phyloP scores from a whole-genome alignment of 108 stramenopile genomes.

The Nitzschia sp. region DNA sequence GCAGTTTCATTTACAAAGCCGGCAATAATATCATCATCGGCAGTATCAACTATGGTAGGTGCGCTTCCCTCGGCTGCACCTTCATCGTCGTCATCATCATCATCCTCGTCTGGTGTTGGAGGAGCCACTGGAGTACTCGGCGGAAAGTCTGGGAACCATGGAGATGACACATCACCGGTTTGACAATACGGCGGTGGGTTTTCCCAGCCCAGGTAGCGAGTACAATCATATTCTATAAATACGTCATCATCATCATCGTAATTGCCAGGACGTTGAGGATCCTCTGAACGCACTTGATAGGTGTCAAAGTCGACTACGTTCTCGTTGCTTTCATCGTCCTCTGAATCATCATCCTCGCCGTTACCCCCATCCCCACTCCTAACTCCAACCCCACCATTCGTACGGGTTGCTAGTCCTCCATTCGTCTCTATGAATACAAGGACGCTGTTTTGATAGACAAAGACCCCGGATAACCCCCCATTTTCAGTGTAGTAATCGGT shows the following conservation, averaged over 20 bases:
- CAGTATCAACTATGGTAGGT: too few relatives aligned
- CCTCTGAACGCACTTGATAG: background rate
- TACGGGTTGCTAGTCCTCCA: too few relatives aligned
- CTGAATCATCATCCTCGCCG: background rate
- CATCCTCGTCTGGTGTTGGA: background rate
- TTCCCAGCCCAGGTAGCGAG: too few relatives aligned
- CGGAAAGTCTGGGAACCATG: background rate
- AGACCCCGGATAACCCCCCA: too few relatives aligned
- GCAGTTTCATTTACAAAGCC: too few relatives aligned
- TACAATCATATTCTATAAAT: background rate
- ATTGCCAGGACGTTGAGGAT: background rate
- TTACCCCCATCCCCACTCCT: background rate
- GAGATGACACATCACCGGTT: too few relatives aligned
- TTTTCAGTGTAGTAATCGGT: too few relatives aligned
- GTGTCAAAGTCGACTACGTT: background rate
- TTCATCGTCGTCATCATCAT: background rate
- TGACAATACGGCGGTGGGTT: background rate
- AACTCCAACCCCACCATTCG: too few relatives aligned
- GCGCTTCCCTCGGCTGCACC: too few relatives aligned
- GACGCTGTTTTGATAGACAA: too few relatives aligned
- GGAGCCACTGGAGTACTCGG: background rate
- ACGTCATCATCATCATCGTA: background rate
- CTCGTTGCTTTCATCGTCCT: background rate
- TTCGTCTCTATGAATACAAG: too few relatives aligned
- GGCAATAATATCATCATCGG: too few relatives aligned